Conservation (phyloP, 169 alveolate genomes). For the Babesia bigemina region DNA sequence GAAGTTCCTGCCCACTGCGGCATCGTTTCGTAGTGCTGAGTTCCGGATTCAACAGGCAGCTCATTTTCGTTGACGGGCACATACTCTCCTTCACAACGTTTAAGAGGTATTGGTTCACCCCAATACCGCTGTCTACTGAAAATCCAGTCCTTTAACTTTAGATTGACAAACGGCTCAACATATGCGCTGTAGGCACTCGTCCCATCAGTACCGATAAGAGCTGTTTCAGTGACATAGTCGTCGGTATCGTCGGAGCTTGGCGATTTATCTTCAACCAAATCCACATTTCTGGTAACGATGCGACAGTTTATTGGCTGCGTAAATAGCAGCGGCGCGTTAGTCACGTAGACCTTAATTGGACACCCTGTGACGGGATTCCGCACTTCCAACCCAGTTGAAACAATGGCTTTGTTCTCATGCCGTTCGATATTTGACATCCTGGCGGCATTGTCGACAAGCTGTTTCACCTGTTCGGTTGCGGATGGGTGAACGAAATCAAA, state of each 20-base stretch:
- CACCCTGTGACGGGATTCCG: conserved; percentile 57
- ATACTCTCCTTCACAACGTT: conserved; percentile 27
- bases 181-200: not conserved
- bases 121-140: conserved; percentile 90
- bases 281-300: not conserved
- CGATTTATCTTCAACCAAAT: not conserved
- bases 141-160: conserved; percentile 87
- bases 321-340: conserved; percentile 47
- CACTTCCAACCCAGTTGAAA: conserved; percentile 33
- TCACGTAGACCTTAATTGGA: conserved; percentile 59
- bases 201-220: conserved; percentile 35
- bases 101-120: conserved; percentile 94
- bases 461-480: not conserved
- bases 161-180: conserved; percentile 46
- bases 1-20: conserved; percentile 94
- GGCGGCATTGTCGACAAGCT: not conserved
- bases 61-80: conserved; percentile 30
- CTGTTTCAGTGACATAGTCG: not conserved
- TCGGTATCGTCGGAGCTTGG: not conserved
- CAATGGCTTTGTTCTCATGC: conserved; percentile 14
- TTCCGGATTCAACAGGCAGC: conserved; percentile 57
- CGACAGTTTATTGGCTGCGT: conserved; percentile 39
- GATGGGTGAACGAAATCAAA: conserved; percentile 20
- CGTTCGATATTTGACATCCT: conserved; percentile 53
- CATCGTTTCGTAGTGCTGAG: conserved; percentile 79